A percentile compares a stretch with the other conserved stretches of the same genome.
phyloP scores from a whole-genome alignment of 495 filamentous ascomycete genomes.

The Talaromyces borbonicus region DNA sequence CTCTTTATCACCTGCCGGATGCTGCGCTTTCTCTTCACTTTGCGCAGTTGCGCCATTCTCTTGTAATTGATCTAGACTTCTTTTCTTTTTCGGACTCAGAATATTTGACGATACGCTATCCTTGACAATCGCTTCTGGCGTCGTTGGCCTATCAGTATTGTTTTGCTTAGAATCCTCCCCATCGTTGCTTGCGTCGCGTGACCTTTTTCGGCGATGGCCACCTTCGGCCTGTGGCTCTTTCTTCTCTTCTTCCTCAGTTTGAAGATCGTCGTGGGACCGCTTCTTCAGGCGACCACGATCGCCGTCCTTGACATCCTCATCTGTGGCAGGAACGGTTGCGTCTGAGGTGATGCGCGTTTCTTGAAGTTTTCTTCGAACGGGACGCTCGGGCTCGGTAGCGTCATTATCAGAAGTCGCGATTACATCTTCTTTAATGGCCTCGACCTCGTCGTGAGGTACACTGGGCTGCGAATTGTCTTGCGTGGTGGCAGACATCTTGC shows the following conservation, averaged over 20 bases:
- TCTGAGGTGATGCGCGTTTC: conserved; percentile 45
- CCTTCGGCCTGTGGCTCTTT: conserved; percentile 9
- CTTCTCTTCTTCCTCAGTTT: conserved; percentile 21
- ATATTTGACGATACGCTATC: conserved; percentile 13
- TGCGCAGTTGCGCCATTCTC: conserved; percentile 13
- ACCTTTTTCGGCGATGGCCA: conserved; percentile 33
- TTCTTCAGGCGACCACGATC: conserved; percentile 40
- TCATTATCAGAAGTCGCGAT: conserved; percentile 36
- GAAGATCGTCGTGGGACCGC: conserved; percentile 45
- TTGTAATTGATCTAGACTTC: conserved; percentile 44
- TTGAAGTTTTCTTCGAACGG: conserved; percentile 51
- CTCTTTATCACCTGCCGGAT: conserved; percentile 18
- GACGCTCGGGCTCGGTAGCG: conserved; percentile 36
- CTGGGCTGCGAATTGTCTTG: not conserved
- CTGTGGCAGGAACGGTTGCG: not conserved
- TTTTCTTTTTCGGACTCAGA: conserved; percentile 38
- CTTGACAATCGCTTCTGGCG: conserved; percentile 5
- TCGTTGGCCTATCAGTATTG: conserved; percentile 2
- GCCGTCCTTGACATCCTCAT: conserved; percentile 13
- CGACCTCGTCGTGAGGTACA: not conserved
- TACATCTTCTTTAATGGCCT: conserved; percentile 16
- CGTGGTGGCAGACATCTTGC: conserved; percentile 1
- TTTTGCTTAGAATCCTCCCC: conserved; percentile 7
- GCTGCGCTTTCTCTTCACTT: conserved; percentile 17
- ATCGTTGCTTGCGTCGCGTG: conserved; percentile 31